Base-by-base conservation (phyloP, 2,329 filamentous ascomycete genomes). In the Diaporthe capsici region DNA sequence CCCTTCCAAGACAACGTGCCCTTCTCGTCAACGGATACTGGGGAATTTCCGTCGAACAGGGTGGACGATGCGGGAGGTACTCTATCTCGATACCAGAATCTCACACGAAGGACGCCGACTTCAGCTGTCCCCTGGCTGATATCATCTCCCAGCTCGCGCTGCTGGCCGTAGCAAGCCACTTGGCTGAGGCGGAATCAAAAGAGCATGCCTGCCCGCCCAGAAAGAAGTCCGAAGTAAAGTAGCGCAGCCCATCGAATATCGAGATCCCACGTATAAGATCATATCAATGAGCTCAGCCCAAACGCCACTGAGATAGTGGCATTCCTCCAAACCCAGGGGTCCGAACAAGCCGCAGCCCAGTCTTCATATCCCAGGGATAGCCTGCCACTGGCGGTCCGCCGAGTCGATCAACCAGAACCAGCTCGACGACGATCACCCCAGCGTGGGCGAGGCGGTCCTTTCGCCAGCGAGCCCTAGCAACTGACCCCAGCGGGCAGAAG, bases 1-100 rank as follows among this genome's bases (percentile, higher is more conserved):
- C 49, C 34, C 34, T 42, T 55, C 65, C 49, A 55, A 70, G 47
- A 70, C 65, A 70, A 70, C 65, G 47, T 70, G 47, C 49, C 65
- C 65, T 55, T 25, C 49, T 13, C 47, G n/a, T 70, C 47, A 28
- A 28, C 49, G 65, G 65, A 42, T 42, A 55, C 65, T 70, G 65
- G 34, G 31, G 34, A 13, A 28, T 31, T 20, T 25, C 15, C 8
- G 49, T 39, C 49, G 34, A 55, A 39, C 28, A 34, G 13, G 22
- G 34, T 15, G 28, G 22, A 5, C 17, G 31, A 42, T 25, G 31
- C n/a, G 20, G 5, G 44, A 37, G 8, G 31, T 53, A n/a, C 63
- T 25, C 31, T 47, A 28, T 53, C 13, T 28, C 47, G n/a, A 68
- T 8, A 37, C 34, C 42, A 34, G 28, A n/a, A 7, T 17, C 63